Evolutionary conservation across 768 basidiomycete species (phyloP), one percentile per base, ranked within the genome.

Genomic region (Sutorius australiensis): DNA sequence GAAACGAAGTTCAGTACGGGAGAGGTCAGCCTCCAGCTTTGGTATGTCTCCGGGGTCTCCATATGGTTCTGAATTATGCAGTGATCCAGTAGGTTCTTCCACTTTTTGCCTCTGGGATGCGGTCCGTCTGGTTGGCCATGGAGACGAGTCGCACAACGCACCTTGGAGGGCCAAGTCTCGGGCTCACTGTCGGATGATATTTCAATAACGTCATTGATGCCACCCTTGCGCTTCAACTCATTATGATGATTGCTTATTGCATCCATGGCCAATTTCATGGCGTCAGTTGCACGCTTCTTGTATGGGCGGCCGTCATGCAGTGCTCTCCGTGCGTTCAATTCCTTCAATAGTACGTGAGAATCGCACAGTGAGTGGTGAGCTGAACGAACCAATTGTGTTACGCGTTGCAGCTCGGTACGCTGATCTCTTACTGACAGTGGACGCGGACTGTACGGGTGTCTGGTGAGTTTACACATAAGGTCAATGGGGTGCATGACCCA

Each of bases 151-250:
- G 10, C 2, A 17, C 10, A 38, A 54, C 67, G 21, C 21, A 65
- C 67, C 53, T 68, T 68, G 33, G 37, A 17, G 21, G 61, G 51
- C 47, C 16, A 53, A 11, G 2, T 34, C n/a, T 67, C 67, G 8
- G 54, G 32, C 30, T 71, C 67, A 19, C 69, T 69, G 44, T 70
- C 67, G n/a, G 67, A 69, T 3, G 60, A 57, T 36, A 71, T 58
- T 31, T 58, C 63, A 46, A 71, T 63, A 2, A 61, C 39, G 19
- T 67, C 63, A 1, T 1, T 19, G 19, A 14, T 13, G 12, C 36
- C 52, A 4, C 53, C 55, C 44, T 65, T 66, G 27, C 67, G 62
- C 51, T 69, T 71, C 37, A 63, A 30, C 9, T 56, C 46, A n/a
- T 6, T 19, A 6, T 46, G 40, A 19, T 42, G 40, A n/a, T 40